Base-by-base conservation (phyloP, 306 rosid species). In the Luffa aegyptiaca region DNA sequence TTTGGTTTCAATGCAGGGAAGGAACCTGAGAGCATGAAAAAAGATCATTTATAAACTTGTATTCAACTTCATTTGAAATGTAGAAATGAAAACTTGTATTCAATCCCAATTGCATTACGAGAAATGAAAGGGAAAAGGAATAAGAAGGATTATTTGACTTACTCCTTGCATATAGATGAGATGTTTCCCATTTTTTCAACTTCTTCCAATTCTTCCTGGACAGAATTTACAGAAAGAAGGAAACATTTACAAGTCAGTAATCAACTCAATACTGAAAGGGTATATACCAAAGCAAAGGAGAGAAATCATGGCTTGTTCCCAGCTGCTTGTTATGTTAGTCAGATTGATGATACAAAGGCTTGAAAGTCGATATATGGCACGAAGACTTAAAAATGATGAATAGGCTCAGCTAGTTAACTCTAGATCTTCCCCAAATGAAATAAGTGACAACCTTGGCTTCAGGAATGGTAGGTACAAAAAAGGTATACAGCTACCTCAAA, bases 191-290 rank as follows among this genome's bases (percentile, higher is more conserved):
- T 81, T 75, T 73, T 86, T 51, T 88, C 92, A 8, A 92, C 90
- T 87, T 90, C 93, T 63, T 83, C 87, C 84, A 92, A 81, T 81
- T 92, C 97, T 68, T 90, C 91, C 97, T 92, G 92, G 45, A 78
- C 31, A 80, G 41, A 16, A 70, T 81, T 69, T 42, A 82, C 39
- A 53, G 63, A 75, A 56, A 85, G 17, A 61, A 45, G 9, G n/a
- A 45, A 46, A 16, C n/a, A 44, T 78, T 78, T 70, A 36, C 41
- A 13, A 41, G 9, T 20, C 69, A 75, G 68, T 70, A 52, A 81
- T 61, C 31, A 73, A 31, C 14, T 14, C 61, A 26, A 73, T 49
- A 44, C 56, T 46, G 18, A 3, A 31, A 72, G 42, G n/a, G 37
- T 5, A 42, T 46, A 4, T 37, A 66, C 12, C 57, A 26, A 12